Percentiles rank a stretch among this genome's conserved stretches.
Evolutionary conservation across 2,329 filamentous ascomycete genomes (phyloP).

Genomic region (Onygenales sp.): DNA sequence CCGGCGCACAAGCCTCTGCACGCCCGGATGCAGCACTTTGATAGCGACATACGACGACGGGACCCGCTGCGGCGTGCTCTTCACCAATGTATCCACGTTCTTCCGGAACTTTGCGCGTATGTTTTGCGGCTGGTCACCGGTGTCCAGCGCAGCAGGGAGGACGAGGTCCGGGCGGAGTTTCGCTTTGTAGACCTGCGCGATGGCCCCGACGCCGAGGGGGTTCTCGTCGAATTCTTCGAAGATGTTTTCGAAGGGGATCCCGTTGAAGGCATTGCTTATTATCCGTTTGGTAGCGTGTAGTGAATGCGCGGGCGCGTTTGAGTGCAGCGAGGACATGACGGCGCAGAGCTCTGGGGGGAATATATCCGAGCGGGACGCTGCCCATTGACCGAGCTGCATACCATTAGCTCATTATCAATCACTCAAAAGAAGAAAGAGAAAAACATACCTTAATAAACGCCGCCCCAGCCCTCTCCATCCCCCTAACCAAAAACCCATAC

Average conservation of each 20-base stretch:
- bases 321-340: constrained; percentile 91
- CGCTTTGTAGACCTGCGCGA: constrained; percentile 95
- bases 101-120: constrained; percentile 62
- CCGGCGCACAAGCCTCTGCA: constrained; percentile 81
- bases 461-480: constrained; percentile 88
- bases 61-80: constrained; percentile 73
- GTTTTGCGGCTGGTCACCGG: constrained; percentile 43
- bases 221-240: constrained; percentile 91
- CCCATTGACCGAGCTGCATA: constrained; percentile 84
- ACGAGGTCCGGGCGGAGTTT: constrained; percentile 75
- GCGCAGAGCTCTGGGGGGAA: constrained; percentile 88
- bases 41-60: constrained; percentile 90
- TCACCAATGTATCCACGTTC: constrained; percentile 77
- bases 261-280: constrained; percentile 72
- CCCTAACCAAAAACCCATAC: constrained; percentile 77
- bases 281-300: constrained; percentile 68
- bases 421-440: background rate
- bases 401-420: background rate
- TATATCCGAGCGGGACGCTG: constrained; percentile 89
- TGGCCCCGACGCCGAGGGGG: constrained; percentile 87
- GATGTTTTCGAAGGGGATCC: constrained; percentile 73
- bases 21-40: constrained; percentile 87
- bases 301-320: constrained; percentile 86
- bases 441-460: constrained; percentile 82
- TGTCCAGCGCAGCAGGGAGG: constrained; percentile 49